Base-by-base conservation (phyloP, 2,329 filamentous ascomycete genomes). In the Periconia macrospinosa region DNA sequence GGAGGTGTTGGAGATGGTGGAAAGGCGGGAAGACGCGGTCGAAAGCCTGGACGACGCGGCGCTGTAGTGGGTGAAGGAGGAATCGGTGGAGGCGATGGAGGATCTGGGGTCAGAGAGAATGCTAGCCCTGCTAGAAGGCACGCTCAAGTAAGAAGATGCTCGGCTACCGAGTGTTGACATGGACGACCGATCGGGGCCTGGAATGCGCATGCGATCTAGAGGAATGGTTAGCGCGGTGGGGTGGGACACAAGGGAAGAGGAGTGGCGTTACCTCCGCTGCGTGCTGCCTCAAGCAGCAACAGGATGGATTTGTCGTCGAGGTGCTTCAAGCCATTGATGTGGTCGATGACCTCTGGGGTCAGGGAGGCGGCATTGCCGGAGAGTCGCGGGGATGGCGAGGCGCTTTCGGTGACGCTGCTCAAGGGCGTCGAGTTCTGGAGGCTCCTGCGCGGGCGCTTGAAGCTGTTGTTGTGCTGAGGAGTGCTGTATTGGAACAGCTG, bases 321-420 rank as follows among this genome's bases (percentile, higher is more conserved):
- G 58, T 75, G 72, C 52, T 74, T 75, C 42, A 75, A 56, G 35
- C 68, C 72, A 60, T 75, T 71, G 56, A 75, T 73, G 59, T 74
- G 71, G 33, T 71, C 65, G 55, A 74, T 71, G 49, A 75, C 67
- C 35, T 73, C 70, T 23, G 69, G 69, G 20, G 69, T 70, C 55
- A 74, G 64, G 37, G 62, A 62, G 30, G 61, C 60, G 27, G 61
- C 60, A 47, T 73, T 68, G 52, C 64, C 61, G 18, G 70, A 71
- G 27, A 68, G 63, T 48, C 69, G 65, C 19, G 71, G 71, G 27
- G 71, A 73, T 27, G 71, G 69, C 30, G 70, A 68, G 46, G 70
- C 63, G 66, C 67, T 70, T 49, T 72, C 71, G 47, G 66, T 67
- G 46, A 72, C 68, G 60, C 67, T 72, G 56, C 66, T 65, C 53